These are phyloP conservation scores for Claviceps paspali DNA, from an alignment of 2,329 filamentous ascomycete species.

Conservation along the genomic window DNA sequence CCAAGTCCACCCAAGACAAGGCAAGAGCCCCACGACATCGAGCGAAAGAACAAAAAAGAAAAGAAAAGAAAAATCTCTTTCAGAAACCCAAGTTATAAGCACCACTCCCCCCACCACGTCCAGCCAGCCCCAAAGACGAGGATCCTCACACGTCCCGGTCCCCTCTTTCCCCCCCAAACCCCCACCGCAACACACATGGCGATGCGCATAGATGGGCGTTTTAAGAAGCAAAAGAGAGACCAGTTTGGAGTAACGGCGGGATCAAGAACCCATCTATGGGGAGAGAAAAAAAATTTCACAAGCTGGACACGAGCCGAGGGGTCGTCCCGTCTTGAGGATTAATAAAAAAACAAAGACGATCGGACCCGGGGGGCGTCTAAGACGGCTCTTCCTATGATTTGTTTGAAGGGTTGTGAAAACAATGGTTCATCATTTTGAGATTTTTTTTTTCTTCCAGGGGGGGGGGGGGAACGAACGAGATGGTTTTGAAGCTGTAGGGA, in stretches of 20 bases:
- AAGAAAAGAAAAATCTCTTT: slow-evolving; percentile 15
- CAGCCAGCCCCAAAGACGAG: slow-evolving; percentile 12
- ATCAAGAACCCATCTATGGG: slow-evolving; percentile 6
- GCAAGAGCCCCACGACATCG: no score
- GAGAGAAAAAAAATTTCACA: slow-evolving; percentile 1
- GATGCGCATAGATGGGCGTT: slow-evolving; percentile 13
- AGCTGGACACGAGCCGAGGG: slow-evolving; percentile 8
- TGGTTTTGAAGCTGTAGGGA: no score
- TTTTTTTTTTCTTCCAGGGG: no score
- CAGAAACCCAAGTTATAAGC: slow-evolving; percentile 33
- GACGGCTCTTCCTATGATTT: slow-evolving; percentile 31
- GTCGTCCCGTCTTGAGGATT: slow-evolving; percentile 1
- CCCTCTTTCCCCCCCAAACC: not conserved
- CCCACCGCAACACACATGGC: slow-evolving; percentile 17
- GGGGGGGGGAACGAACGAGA: no score
- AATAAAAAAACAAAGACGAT: slow-evolving; percentile 2
- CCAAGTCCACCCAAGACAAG: no score
- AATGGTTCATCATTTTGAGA: slow-evolving; percentile 23
- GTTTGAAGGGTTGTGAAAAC: slow-evolving; percentile 20
- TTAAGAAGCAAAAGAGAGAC: slow-evolving; percentile 8
- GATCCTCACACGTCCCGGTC: slow-evolving; percentile 8
- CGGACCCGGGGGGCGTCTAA: slow-evolving; percentile 22
- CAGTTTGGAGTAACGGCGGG: slow-evolving; percentile 7
- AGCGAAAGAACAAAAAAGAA: not conserved
- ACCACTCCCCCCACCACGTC: slow-evolving; percentile 24